Evolutionary conservation across 1,139 yeast species (phyloP).

Genomic region (Taiozyma onychis): DNA sequence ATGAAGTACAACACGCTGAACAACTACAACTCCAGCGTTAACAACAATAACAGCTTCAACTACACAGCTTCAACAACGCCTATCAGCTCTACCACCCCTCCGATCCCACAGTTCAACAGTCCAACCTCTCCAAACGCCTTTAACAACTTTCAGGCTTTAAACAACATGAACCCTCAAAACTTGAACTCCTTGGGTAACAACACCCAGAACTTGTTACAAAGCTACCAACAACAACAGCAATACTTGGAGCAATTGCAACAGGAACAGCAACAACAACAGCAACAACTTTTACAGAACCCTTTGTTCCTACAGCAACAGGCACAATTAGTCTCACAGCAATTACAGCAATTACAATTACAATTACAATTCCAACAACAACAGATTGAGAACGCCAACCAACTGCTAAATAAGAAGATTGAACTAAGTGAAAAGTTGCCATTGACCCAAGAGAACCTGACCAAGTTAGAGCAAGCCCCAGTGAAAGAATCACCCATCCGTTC

Average conservation of each 20-base stretch:
- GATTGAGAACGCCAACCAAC: slow-evolving; percentile 12
- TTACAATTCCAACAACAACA: slow-evolving; percentile 10
- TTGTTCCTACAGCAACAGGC: slow-evolving; percentile 10
- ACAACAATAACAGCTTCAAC: background rate
- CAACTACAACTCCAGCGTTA: background rate
- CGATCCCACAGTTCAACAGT: slow-evolving; percentile 2
- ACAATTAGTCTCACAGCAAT: slow-evolving; percentile 8
- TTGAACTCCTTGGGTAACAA: background rate
- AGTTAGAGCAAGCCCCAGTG: slow-evolving; percentile 7
- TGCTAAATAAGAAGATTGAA: slow-evolving; percentile 10
- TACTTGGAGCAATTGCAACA: slow-evolving; percentile 5
- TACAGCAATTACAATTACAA: slow-evolving; percentile 9
- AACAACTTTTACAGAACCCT: slow-evolving; percentile 8
- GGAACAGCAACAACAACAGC: slow-evolving; percentile 4
- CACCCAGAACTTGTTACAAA: slow-evolving; percentile 5
- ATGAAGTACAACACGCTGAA: background rate
- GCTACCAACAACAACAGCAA: slow-evolving; percentile 10
- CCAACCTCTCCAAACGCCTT: background rate
- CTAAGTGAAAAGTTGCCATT: slow-evolving; percentile 11
- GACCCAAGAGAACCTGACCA: slow-evolving; percentile 20
- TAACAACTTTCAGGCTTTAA: background rate
- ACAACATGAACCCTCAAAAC: background rate
- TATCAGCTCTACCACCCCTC: slow-evolving; percentile 3
- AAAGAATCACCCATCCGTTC: background rate
- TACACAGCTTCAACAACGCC: slow-evolving; percentile 8